Percentiles rank a stretch among this genome's conserved stretches.
phyloP scores from a whole-genome alignment of 2,329 filamentous ascomycete species.

The Xylaria sp. region DNA sequence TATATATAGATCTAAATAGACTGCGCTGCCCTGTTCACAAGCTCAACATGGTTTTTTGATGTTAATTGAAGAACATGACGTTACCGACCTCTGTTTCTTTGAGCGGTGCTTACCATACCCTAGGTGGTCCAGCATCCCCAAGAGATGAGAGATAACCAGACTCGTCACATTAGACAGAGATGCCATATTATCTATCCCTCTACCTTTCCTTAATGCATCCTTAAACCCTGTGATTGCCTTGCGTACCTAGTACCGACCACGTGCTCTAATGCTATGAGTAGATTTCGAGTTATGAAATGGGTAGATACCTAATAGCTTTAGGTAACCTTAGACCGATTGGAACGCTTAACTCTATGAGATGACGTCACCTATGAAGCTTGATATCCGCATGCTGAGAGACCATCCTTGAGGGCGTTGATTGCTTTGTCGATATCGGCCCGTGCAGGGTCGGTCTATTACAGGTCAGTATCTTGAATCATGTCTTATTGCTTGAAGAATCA shows the following conservation, averaged over 20 bases:
- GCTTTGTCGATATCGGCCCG: constrained; percentile 85
- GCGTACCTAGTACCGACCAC: background rate
- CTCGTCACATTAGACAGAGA: background rate
- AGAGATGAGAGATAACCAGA: background rate
- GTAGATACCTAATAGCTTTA: background rate
- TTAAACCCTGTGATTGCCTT: background rate
- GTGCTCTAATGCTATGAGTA: background rate
- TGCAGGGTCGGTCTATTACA: constrained; percentile 69
- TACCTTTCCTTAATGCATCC: constrained; percentile 1
- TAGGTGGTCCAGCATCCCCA: background rate
- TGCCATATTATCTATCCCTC: constrained; percentile 15
- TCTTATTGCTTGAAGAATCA: background rate
- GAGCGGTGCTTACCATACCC: background rate
- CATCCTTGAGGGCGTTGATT: constrained; percentile 75
- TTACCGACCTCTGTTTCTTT: background rate
- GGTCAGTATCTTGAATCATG: constrained; percentile 30
- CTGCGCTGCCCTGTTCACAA: background rate
- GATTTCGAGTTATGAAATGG: background rate
- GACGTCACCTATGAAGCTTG: constrained; percentile 48
- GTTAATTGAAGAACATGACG: background rate
- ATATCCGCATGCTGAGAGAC: constrained; percentile 75
- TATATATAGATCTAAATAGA: no score
- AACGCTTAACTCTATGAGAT: background rate
- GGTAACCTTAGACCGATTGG: no score
- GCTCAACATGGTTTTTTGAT: background rate